phyloP scores from a whole-genome alignment of 768 basidiomycete species.

The Auricularia cornea region DNA sequence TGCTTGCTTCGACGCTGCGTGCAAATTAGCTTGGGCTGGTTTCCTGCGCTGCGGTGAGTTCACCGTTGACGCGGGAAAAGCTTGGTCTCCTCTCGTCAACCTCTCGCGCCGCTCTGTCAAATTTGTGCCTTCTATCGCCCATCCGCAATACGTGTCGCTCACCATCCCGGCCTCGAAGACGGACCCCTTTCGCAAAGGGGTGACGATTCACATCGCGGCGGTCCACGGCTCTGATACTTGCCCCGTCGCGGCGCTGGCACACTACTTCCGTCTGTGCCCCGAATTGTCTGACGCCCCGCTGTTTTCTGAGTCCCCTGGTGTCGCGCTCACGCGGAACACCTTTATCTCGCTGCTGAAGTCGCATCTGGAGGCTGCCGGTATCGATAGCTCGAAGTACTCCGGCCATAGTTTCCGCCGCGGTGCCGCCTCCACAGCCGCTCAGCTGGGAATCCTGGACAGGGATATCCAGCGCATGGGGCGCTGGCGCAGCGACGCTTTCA shows the following conservation, averaged over 20 bases:
- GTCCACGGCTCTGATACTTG: constrained; percentile 8
- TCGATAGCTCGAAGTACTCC: no score
- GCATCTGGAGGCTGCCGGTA: no score
- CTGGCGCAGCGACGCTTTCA: constrained; percentile 31
- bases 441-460: constrained; percentile 22
- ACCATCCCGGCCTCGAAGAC: constrained; percentile 29
- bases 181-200: constrained; percentile 26
- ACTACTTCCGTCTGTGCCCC: constrained; percentile 5
- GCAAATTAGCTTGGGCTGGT: constrained; percentile 14
- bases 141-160: constrained; percentile 13
- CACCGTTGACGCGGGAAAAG: constrained; percentile 7
- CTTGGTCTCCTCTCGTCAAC: constrained; percentile 11
- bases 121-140: constrained; percentile 20
- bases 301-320: constrained; percentile 1
- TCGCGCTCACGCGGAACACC: constrained; percentile 4
- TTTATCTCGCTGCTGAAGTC: constrained; percentile 3
- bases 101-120: constrained; percentile 17
- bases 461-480: constrained; percentile 31
- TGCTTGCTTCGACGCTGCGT: constrained; percentile 11
- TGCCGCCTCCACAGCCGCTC: constrained; percentile 20
- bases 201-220: constrained; percentile 16
- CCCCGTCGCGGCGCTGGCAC: constrained; percentile 8
- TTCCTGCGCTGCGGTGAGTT: constrained; percentile 19
- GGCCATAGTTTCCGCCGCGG: no score
- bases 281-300: constrained; percentile 5